A percentile compares a stretch with the other conserved stretches of the same genome.
These are phyloP conservation scores for Chamaecyparis obtusa DNA, from an alignment of 75 land plant genomes.

Conservation along the genomic window DNA sequence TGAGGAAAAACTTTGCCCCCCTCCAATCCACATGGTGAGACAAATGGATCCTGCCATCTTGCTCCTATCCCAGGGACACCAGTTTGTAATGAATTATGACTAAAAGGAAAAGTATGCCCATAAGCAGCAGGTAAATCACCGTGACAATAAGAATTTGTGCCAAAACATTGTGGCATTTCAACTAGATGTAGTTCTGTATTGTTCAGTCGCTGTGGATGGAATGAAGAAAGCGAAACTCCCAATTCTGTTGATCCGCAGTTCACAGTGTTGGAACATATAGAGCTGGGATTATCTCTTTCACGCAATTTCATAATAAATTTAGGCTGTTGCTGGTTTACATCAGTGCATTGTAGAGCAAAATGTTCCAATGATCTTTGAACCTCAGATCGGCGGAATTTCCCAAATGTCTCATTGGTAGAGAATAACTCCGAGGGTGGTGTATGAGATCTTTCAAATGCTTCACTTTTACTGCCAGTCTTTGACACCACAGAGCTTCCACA, in stretches of 20 bases:
- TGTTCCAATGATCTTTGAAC: neutral
- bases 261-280: neutral
- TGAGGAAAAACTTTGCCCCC: neutral
- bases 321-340: conserved; percentile 5
- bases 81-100: conserved; percentile 10
- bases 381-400: neutral
- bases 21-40: neutral
- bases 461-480: conserved; percentile 6
- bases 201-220: neutral
- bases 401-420: neutral
- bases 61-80: conserved; percentile 1
- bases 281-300: neutral
- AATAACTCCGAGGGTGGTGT: neutral
- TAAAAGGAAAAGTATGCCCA: neutral
- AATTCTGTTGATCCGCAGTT: conserved; percentile 12
- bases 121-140: neutral
- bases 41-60: conserved; percentile 9
- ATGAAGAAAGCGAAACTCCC: conserved; percentile 10
- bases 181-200: conserved; percentile 3
- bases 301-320: conserved; percentile 1
- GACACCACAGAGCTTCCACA: neutral
- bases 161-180: conserved; percentile 9
- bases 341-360: conserved; percentile 2
- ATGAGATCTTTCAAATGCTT: neutral
- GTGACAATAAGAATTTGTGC: neutral